A percentile compares a stretch with the other conserved stretches of the same genome.
Evolutionary conservation across 1,284 basidiomycete genomes (phyloP).

Genomic region (Cryptococcus depauperatus): DNA sequence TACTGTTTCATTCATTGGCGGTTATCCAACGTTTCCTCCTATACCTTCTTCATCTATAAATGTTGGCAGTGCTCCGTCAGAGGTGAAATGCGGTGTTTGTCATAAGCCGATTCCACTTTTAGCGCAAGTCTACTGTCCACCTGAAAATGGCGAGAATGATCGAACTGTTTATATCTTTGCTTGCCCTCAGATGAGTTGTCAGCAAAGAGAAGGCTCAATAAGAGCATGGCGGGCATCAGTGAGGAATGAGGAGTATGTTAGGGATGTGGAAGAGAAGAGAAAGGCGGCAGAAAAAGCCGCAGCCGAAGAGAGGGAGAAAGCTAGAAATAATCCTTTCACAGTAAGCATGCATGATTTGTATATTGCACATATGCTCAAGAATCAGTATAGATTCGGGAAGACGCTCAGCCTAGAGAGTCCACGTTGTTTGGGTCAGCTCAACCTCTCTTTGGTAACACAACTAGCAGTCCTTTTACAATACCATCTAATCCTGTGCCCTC

Average conservation of each 20-base stretch:
- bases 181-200: constrained; percentile 37
- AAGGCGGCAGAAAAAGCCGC: constrained; percentile 31
- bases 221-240: constrained; percentile 42
- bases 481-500: constrained; percentile 6
- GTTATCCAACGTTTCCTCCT: constrained; percentile 42
- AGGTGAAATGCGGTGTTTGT: constrained; percentile 35
- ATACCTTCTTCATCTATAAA: constrained; percentile 14
- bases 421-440: constrained; percentile 27
- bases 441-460: constrained; percentile 26
- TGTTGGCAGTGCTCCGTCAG: constrained; percentile 13
- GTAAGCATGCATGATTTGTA: constrained; percentile 16
- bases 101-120: constrained; percentile 38
- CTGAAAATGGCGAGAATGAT: constrained; percentile 45
- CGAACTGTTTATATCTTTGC: constrained; percentile 44
- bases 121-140: constrained; percentile 45
- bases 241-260: constrained; percentile 43
- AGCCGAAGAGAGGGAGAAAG: constrained; percentile 27
- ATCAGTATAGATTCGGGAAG: constrained; percentile 4
- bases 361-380: not conserved
- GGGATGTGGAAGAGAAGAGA: constrained; percentile 36
- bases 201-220: constrained; percentile 39
- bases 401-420: constrained; percentile 11
- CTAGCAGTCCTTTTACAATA: constrained; percentile 17
- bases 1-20: constrained; percentile 39
- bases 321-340: constrained; percentile 43